A percentile compares a stretch with the other conserved stretches of the same genome.
phyloP scores from a whole-genome alignment of 202 grass and related monocot genomes.

The Carex arenaria region DNA sequence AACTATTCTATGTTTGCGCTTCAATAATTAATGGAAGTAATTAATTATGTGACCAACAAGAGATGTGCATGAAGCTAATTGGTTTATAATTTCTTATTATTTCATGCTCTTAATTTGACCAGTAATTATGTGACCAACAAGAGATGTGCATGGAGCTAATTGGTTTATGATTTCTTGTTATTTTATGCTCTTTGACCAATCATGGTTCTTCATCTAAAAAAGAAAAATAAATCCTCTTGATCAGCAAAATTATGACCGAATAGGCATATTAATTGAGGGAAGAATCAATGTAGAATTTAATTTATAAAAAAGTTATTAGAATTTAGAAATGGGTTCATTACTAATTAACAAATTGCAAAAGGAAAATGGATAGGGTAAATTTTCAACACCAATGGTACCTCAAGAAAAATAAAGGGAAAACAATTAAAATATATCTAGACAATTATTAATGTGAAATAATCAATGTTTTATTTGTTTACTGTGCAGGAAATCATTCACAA shows the following conservation, averaged over 20 bases:
- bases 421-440: not conserved
- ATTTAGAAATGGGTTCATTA: not conserved
- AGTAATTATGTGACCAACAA: not conserved
- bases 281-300: not conserved
- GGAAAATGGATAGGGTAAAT: not conserved
- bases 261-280: not conserved
- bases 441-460: not conserved
- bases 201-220: not conserved
- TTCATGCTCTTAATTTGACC: not conserved
- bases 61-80: not conserved
- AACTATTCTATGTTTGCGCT: too few species aligned
- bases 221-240: not conserved
- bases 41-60: not conserved
- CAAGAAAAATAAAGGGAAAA: not conserved
- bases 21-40: not conserved
- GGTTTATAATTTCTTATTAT: not conserved
- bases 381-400: not conserved
- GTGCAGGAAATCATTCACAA: not conserved
- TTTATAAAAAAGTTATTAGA: not conserved
- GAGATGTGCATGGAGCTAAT: not conserved
- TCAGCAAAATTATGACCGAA: not conserved
- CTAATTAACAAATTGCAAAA: not conserved
- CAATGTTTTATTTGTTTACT: not conserved
- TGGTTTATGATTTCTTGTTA: not conserved
- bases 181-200: not conserved